Percentiles rank a stretch among this genome's conserved stretches.
phyloP scores from a whole-genome alignment of 148 eudicot genomes.

The Chenopodium formosanum region DNA sequence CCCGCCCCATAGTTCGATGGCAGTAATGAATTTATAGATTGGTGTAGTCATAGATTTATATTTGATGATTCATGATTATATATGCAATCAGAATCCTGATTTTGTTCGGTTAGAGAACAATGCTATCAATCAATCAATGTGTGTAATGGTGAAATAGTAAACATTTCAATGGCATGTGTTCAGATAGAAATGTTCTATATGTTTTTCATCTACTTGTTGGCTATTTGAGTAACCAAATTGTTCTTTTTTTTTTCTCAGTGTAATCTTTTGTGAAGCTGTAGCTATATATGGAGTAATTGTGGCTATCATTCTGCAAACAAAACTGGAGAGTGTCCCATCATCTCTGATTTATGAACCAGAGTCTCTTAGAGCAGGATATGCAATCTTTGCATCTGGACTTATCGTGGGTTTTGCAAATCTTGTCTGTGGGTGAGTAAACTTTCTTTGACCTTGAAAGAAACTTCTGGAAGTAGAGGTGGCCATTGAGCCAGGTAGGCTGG shows the following conservation, averaged over 20 bases:
- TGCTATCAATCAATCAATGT: background rate
- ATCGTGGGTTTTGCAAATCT: conserved; percentile 98
- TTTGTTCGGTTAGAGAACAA: background rate
- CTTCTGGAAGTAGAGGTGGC: background rate
- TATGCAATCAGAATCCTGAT: background rate
- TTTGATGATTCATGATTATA: background rate
- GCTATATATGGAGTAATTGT: conserved; percentile 99
- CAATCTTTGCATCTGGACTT: conserved; percentile 90
- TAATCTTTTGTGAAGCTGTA: conserved; percentile 98
- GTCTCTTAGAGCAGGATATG: conserved; percentile 95
- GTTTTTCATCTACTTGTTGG: background rate
- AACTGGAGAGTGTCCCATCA: conserved; percentile 84
- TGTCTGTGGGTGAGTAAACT: conserved; percentile 75
- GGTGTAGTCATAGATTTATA: background rate
- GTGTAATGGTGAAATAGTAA: background rate
- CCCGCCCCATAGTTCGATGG: background rate
- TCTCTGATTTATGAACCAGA: conserved; percentile 65
- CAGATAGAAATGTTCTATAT: background rate
- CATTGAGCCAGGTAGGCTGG: background rate
- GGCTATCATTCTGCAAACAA: conserved; percentile 96
- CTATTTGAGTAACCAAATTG: conserved; percentile 9
- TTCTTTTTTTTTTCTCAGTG: conserved; percentile 46
- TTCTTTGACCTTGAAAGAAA: background rate
- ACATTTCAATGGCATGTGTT: background rate
- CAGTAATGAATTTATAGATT: background rate